Base-by-base conservation (phyloP, 2,329 filamentous ascomycete genomes). In the Pseudogymnoascus sp. region DNA sequence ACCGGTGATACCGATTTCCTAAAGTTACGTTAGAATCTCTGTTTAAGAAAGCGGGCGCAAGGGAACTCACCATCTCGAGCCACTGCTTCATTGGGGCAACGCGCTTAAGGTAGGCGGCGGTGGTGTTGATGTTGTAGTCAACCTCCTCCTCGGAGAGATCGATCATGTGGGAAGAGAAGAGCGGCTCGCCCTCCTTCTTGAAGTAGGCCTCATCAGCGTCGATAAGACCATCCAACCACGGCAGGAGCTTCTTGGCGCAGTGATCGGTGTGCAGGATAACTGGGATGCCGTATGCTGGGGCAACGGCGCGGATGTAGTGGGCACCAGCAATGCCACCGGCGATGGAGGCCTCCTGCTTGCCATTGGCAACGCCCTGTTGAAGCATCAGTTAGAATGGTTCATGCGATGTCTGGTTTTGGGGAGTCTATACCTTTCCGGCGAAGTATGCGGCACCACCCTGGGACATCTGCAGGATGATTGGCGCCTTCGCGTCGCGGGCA, bases 241-340 rank as follows among this genome's bases (percentile, higher is more conserved):
- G 94, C 63, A 97, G 87, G 64, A 97, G 91, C 88, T 97, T 97
- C 90, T 97, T 97, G 75, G 94, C 93, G 80, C 93, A 96, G 84
- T 97, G 94, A 78, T 99, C 94, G 75, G 93, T 95, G 86, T 97
- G 92, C 64, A 97, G 87, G 71, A 97, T 82, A 70, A 96, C 91
- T 72, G 93, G 93, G 68, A 97, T 81, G 70, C 88, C 91, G 79
- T 99, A 99, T 70, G 84, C 71, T 65, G 93, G 91, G 60, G 94
- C 91, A 72, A 97, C 80, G 69, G 89, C 81, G 74, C 92, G 91
- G 80, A 97, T 91, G 83, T 91, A 97, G 81, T 96, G 90, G 70
- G 94, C 94, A 71, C 84, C 92, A 66, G 94, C 92, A 68, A 97
- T 79, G 75, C 90, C 82, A 76, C 94, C 94, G 63, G 88, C 87